Base-by-base conservation (phyloP, 2,329 filamentous ascomycete genomes). In the Hypoxylon sp. region DNA sequence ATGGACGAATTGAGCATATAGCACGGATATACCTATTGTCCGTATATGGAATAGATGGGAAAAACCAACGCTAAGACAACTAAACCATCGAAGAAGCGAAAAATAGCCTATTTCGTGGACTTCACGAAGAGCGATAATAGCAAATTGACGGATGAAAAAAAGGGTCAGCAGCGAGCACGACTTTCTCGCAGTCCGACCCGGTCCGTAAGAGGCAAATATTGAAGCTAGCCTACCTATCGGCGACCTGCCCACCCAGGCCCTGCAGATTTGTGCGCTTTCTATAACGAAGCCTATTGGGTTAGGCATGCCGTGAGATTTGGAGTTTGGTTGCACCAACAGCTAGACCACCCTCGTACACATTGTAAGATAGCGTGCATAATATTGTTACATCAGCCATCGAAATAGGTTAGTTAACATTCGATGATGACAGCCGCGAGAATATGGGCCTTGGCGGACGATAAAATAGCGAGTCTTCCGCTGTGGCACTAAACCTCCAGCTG, bases 341-440 rank as follows among this genome's bases (percentile, higher is more conserved):
- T 55, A 19, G 41, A 43, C 5, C 7, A 5, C 34, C 25, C 50
- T 58, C 57, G 46, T 61, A 50, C 21, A 52, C 25, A 45, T 62
- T 62, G 64, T 68, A 59, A 68, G 64, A 70, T 51, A 65, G 58
- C 64, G 55, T 68, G 65, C 68, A 68, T 53, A 34, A 25, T 59
- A 60, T 45, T 41, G 68, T 70, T 65, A 63, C 68, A 67, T 69
- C 52, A 32, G 38, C 38, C 19, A 52, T 64, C 50, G 41, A 55
- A 60, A 55, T 60, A 41, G 32, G 48, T 46, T 46, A 61, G 48
- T 34, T 46, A 52, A 45, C 23, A 23, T 43, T 17, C 32, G 53
- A 36, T 34, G 43, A 48, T 23, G 56, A 41, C 48, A 48, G 48
- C 58, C 34, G 30, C 46, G 51, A 63, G 38, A 53, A 53, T 38